phyloP scores from a whole-genome alignment of 1,139 yeast genomes.

The Hanseniaspora uvarum region DNA sequence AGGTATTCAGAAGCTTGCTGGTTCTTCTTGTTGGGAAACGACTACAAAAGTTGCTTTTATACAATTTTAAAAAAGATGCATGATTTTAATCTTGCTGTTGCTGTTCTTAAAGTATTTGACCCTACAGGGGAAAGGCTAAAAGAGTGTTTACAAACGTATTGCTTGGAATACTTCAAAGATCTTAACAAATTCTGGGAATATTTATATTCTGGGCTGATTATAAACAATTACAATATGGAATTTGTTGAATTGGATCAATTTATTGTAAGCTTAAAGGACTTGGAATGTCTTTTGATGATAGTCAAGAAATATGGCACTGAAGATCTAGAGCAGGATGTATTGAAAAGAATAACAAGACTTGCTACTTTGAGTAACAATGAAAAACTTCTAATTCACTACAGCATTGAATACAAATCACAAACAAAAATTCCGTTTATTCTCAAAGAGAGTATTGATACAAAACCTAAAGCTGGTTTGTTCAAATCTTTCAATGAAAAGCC shows the following conservation, averaged over 20 bases:
- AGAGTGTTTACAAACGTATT: constrained; percentile 10
- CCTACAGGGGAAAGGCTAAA: neutral
- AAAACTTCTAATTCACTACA: neutral
- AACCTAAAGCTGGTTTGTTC: neutral
- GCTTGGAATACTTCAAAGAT: constrained; percentile 9
- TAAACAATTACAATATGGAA: neutral
- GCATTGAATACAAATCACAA: neutral
- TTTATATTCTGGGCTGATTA: constrained; percentile 10
- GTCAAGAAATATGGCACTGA: constrained; percentile 2
- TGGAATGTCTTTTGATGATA: neutral
- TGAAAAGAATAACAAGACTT: neutral
- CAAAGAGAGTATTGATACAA: too few relatives aligned
- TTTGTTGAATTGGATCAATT: constrained; percentile 1
- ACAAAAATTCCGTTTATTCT: neutral
- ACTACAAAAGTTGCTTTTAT: constrained; percentile 14
- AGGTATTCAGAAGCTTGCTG: constrained; percentile 15
- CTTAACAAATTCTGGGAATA: constrained; percentile 13
- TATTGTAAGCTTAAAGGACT: neutral
- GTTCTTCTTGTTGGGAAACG: constrained; percentile 14
- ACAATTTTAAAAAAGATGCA: constrained; percentile 10
- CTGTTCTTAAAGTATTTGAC: neutral
- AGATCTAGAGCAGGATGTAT: neutral
- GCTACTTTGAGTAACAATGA: neutral
- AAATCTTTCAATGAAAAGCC: neutral
- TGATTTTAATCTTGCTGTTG: neutral